phyloP scores from a whole-genome alignment of 495 filamentous ascomycete genomes.

The Penicillium paradoxum region DNA sequence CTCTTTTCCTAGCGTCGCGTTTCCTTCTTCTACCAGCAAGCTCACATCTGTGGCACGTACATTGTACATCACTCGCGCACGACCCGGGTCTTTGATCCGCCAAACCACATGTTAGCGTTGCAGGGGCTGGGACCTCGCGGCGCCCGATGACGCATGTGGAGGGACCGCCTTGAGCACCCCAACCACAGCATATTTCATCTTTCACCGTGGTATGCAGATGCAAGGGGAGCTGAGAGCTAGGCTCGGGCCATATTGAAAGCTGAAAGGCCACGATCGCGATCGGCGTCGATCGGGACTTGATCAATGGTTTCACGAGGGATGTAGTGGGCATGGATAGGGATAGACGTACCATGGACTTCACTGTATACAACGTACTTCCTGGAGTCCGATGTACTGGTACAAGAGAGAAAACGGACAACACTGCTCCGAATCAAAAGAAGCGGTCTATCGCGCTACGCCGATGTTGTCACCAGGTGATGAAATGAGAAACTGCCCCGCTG shows the following conservation, averaged over 20 bases:
- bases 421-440: background rate
- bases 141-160: constrained; percentile 28
- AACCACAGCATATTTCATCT: constrained; percentile 5
- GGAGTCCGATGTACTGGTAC: background rate
- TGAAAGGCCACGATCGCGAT: constrained; percentile 20
- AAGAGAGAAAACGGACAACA: background rate
- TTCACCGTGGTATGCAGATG: constrained; percentile 16
- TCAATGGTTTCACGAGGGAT: constrained; percentile 7
- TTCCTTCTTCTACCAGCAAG: background rate
- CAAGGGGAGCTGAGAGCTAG: constrained; percentile 21
- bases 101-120: constrained; percentile 11
- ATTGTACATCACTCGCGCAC: background rate
- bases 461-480: constrained; percentile 3
- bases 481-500: background rate
- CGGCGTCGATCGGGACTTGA: constrained; percentile 17
- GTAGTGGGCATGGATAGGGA: background rate
- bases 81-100: constrained; percentile 11
- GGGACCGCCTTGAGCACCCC: constrained; percentile 7
- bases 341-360: background rate
- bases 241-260: constrained; percentile 12
- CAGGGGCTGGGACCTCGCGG: constrained; percentile 10
- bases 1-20: background rate
- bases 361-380: background rate
- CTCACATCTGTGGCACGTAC: constrained; percentile 12
- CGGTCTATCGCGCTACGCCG: background rate